Conservation (phyloP, 73 alveolate genomes). For the Tetrahymena thermophila region DNA sequence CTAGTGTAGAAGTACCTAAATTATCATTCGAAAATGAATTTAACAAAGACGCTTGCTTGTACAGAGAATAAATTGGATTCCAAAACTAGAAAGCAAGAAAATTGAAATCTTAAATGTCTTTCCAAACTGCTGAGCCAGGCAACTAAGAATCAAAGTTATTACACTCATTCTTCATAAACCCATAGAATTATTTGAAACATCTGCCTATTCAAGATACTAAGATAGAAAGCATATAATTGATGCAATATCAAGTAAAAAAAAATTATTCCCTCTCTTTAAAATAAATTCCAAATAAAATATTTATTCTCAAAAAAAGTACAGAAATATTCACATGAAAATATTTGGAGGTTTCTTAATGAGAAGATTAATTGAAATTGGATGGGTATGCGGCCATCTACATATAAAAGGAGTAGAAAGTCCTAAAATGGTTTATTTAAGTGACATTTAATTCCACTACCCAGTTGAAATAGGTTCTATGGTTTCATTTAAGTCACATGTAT, state of each 20-base stretch:
- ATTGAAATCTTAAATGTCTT: not conserved
- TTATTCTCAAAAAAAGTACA: not conserved
- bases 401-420: slow-evolving; percentile 14
- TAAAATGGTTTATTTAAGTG: slow-evolving; percentile 9
- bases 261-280: not conserved
- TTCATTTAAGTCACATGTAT: not conserved
- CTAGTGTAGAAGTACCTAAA: not conserved
- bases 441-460: slow-evolving; percentile 13
- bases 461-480: slow-evolving; percentile 21
- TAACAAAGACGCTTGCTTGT: not conserved
- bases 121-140: slow-evolving; percentile 10
- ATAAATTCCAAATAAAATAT: not conserved
- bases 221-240: not conserved
- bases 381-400: slow-evolving; percentile 17
- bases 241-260: slow-evolving; percentile 19
- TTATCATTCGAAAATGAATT: not conserved
- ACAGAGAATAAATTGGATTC: slow-evolving; percentile 12
- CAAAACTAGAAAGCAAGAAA: not conserved
- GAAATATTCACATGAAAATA: slow-evolving; percentile 27
- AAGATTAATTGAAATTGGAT: slow-evolving; percentile 29
- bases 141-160: not conserved
- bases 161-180: slow-evolving; percentile 10
- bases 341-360: slow-evolving; percentile 37
- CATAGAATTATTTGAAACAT: not conserved
- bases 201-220: slow-evolving; percentile 5